Percentiles rank a stretch among this genome's conserved stretches.
These are phyloP conservation scores for Pseudocercospora eumusae DNA, from an alignment of 2,329 filamentous ascomycete genomes.

Conservation along the genomic window DNA sequence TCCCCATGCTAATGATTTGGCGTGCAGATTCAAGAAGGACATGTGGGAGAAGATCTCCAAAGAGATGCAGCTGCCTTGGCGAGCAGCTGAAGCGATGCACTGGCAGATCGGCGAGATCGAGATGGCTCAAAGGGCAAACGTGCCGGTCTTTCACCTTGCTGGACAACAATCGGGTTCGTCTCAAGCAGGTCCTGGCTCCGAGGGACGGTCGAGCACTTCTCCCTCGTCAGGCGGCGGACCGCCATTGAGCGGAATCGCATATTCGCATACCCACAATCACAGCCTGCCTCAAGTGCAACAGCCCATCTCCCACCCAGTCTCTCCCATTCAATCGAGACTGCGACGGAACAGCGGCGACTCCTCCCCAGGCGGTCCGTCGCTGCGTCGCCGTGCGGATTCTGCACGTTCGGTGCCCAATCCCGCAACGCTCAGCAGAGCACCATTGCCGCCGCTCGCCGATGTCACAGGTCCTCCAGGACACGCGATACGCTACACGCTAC, in stretches of 20 bases:
- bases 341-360: constrained; percentile 33
- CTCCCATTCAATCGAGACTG: constrained; percentile 34
- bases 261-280: constrained; percentile 39
- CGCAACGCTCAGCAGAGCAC: constrained; percentile 23
- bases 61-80: constrained; percentile 93
- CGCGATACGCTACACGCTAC: constrained; percentile 33
- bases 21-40: constrained; percentile 82
- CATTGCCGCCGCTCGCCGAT: constrained; percentile 35
- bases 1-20: constrained; percentile 18
- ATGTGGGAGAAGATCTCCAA: constrained; percentile 97
- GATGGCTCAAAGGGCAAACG: constrained; percentile 89
- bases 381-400: constrained; percentile 38
- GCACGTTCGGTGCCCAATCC: constrained; percentile 34
- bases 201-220: constrained; percentile 33
- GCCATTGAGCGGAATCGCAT: constrained; percentile 23
- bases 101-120: constrained; percentile 93
- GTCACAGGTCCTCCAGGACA: constrained; percentile 27
- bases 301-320: constrained; percentile 32
- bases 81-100: constrained; percentile 95
- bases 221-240: constrained; percentile 27
- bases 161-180: constrained; percentile 32
- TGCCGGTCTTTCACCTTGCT: constrained; percentile 72
- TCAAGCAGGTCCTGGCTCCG: constrained; percentile 27
- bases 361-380: constrained; percentile 25
- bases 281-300: constrained; percentile 38